These are phyloP conservation scores for Orychophragmus violaceus DNA, from an alignment of 345 rosid species.

Conservation along the genomic window DNA sequence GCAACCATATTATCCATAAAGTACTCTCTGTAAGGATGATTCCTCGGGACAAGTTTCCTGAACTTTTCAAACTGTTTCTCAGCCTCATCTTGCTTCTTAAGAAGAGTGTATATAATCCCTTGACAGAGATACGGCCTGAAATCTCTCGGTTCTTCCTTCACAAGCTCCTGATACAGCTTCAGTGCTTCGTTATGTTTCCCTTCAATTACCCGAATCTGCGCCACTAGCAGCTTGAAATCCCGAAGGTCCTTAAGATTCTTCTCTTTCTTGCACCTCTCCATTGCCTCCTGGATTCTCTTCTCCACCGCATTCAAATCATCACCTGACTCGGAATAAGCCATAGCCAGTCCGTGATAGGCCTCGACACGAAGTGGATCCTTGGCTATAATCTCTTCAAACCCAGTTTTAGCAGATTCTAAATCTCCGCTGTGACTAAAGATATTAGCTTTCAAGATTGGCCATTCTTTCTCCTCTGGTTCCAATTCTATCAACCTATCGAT, in stretches of 20 bases:
- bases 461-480: constrained; percentile 73
- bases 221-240: constrained; percentile 76
- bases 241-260: constrained; percentile 51
- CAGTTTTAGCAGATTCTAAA: constrained; percentile 43
- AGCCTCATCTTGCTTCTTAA: constrained; percentile 75
- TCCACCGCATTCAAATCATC: constrained; percentile 37
- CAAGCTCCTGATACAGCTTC: constrained; percentile 72
- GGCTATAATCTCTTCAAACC: constrained; percentile 55
- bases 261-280: constrained; percentile 72
- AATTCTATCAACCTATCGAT: constrained; percentile 59
- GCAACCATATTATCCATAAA: constrained; percentile 72
- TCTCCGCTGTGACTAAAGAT: constrained; percentile 57
- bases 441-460: constrained; percentile 69
- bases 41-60: constrained; percentile 65
- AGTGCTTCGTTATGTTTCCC: constrained; percentile 63
- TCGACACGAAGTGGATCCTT: constrained; percentile 78
- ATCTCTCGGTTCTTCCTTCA: constrained; percentile 87
- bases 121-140: constrained; percentile 89
- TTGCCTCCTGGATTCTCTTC: constrained; percentile 56
- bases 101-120: constrained; percentile 70
- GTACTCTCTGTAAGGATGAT: constrained; percentile 84
- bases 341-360: constrained; percentile 78
- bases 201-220: constrained; percentile 69
- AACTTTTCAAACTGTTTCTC: constrained; percentile 81
- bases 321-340: constrained; percentile 61